Base-by-base conservation (phyloP, 257 asterid species). In the Forsythia viridissima region DNA sequence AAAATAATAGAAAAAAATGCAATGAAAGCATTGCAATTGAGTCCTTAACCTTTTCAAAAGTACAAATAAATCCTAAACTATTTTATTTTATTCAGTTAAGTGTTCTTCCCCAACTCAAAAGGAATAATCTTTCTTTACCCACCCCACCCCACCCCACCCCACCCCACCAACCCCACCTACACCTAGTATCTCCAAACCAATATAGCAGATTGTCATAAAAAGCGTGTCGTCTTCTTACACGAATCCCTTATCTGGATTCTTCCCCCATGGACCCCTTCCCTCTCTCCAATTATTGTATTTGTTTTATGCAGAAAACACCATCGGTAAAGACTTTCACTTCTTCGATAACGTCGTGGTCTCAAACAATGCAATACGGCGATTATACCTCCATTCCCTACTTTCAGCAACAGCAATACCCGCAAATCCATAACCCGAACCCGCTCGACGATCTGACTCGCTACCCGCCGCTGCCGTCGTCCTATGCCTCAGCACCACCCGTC, bases 401-500 rank as follows among this genome's bases (percentile, higher is more conserved):
- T 83, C 86, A 76, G 18, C 90, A 81, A 5, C 89, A 79, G 3
- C 84, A 76, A 24, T 83, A 88, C 24, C 88, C 82, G n/a, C 90
- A 87, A 48, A 55, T 89, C 39, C 90, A 66, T 12, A 82, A 72
- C 34, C 85, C 90, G 63, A 82, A 67, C 44, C 85, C 75, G 34
- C 18, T 43, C 84, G 70, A 30, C 85, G 77, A 79, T 63, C 78
- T 86, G 82, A 42, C 79, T 74, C 81, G 78, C 42, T 48, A 78
- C 10, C 81, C 88, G 72, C 83, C 85, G n/a, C 24, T 24, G 24
- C 0, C 24, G 24, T 24, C 24, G 75, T 82, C 96, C 13, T 88
- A 93, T 89, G 92, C 89, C 67, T 86, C 97, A 21, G 94, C 97
- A 6, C 95, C 96, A 72, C 97, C 95, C 6, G 89, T 75, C 84